Evolutionary conservation across 768 basidiomycete genomes (phyloP).

Genomic region (Serpula lacrymans): DNA sequence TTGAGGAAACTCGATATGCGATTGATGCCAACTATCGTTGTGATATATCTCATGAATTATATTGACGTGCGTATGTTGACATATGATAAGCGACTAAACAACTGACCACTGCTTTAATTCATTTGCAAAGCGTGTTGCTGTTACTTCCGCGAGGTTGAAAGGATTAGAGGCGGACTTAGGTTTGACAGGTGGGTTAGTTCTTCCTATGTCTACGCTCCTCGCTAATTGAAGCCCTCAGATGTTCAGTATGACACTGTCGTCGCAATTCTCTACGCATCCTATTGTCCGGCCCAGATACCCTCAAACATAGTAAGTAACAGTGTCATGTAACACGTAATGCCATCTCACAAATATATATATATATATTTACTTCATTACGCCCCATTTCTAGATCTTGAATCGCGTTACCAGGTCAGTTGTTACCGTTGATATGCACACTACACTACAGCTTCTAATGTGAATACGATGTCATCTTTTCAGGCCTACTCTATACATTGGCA

Average conservation of each 20-base stretch:
- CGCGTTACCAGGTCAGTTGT: conserved; percentile 46
- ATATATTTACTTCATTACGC: not conserved
- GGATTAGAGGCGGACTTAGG: conserved; percentile 38
- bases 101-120: not conserved
- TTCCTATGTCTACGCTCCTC: not conserved
- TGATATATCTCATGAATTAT: conserved; percentile 24
- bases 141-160: conserved; percentile 36
- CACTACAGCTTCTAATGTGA: not conserved
- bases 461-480: conserved; percentile 24
- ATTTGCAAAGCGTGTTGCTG: conserved; percentile 30
- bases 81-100: not conserved
- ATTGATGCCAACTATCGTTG: conserved; percentile 22
- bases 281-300: conserved; percentile 63
- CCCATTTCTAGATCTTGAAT: conserved; percentile 45
- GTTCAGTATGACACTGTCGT: conserved; percentile 51
- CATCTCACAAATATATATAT: not conserved
- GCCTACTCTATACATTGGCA: conserved; percentile 60
- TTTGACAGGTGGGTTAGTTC: conserved; percentile 22
- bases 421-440: too few species aligned
- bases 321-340: too few species aligned
- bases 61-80: conserved; percentile 17
- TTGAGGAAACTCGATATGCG: conserved; percentile 25
- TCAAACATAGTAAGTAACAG: conserved; percentile 53
- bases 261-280: conserved; percentile 54
- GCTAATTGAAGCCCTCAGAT: conserved; percentile 26